Conservation (phyloP, 768 basidiomycete species). For the Heimioporus sp. region DNA sequence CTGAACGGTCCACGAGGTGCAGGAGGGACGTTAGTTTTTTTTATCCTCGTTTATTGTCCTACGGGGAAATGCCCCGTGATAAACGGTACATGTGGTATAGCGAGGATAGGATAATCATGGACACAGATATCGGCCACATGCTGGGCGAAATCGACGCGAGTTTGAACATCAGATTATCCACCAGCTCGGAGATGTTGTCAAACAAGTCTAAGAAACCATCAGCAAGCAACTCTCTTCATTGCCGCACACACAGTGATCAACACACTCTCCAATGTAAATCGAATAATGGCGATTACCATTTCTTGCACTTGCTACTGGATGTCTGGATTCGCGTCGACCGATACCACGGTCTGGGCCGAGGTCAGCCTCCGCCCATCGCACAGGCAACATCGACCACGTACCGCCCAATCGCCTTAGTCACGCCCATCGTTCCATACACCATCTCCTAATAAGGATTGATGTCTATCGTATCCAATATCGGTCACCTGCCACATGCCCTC, state of each 20-base stretch:
- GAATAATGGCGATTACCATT: conserved; percentile 74
- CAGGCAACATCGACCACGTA: conserved; percentile 19
- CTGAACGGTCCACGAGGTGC: conserved; percentile 64
- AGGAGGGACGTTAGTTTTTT: conserved; percentile 21
- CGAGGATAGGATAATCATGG: background rate
- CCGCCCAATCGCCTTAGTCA: conserved; percentile 83
- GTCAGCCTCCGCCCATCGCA: background rate
- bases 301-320: conserved; percentile 80
- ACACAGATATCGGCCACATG: no score
- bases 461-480: conserved; percentile 50
- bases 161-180: conserved; percentile 84
- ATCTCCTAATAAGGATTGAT: conserved; percentile 69
- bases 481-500: conserved; percentile 57
- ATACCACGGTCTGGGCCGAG: conserved; percentile 61
- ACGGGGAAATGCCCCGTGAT: no score
- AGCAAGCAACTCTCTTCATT: background rate
- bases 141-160: conserved; percentile 68
- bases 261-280: conserved; percentile 73
- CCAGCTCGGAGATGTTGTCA: conserved; percentile 83
- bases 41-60: no score
- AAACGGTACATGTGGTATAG: no score
- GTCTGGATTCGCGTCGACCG: conserved; percentile 70
- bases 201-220: conserved; percentile 57
- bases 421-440: conserved; percentile 83
- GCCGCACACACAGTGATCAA: conserved; percentile 55